Evolutionary conservation across 106 monocot genomes (phyloP), one percentile per base, ranked within the genome.

Genomic region (Dioscorea alata): DNA sequence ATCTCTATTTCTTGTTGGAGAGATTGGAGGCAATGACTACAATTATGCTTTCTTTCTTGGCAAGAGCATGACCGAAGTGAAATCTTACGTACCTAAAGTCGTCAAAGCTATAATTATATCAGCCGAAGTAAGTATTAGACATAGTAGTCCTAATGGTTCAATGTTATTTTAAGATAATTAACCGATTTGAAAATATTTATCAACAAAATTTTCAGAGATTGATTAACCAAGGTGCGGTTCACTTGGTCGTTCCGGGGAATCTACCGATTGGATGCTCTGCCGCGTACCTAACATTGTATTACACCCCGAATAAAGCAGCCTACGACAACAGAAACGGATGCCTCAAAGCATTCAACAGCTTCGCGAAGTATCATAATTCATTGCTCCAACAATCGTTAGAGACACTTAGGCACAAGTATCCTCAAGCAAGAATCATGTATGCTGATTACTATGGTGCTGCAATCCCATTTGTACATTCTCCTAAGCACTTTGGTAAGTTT

Each of bases 291-390:
- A 75, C 74, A 18, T 42, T 78, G n/a, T 71, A 59, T 31, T 2
- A 6, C 21, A 71, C 58, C 62, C 62, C 49, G 16, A 32, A 59
- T n/a, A 50, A 61, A 14, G 35, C 19, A 0, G 48, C 72, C 13
- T 85, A 81, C 58, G 74, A 78, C 19, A 17, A 67, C 8, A 50
- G 69, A 13, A 82, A 31, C 2, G 82, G 79, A 17, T 86, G 86
- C 73, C 51, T 83, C 8, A 65, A 79, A 69, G 69, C 42, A 24
- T 71, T 69, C 57, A 83, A 86, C 63, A 6, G 28, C 4, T 62
- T 86, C 4, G 65, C 86, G 2, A 49, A 31, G 35, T 66, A 73
- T 61, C 79, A 86, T 66, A 86, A 86, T 42, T n/a, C 8, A 4
- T 63, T 73, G 53, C 79, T 83, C 17, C 68, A 48, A 13, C 65